phyloP scores from a whole-genome alignment of 2,329 filamentous ascomycete genomes.

The Venturia aucupariae region DNA sequence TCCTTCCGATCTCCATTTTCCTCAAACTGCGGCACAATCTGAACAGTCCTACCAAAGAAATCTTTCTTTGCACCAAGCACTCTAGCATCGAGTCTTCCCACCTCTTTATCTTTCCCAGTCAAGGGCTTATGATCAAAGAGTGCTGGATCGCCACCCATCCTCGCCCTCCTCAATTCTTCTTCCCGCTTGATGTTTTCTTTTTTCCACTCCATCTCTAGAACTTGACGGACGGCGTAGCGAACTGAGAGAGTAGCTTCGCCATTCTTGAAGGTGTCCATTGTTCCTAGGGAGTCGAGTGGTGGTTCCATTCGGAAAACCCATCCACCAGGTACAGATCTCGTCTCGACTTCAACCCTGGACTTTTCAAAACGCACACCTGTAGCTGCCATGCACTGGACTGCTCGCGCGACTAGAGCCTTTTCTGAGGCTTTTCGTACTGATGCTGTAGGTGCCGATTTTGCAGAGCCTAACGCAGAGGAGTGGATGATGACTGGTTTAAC shows the following conservation, averaged over 20 bases:
- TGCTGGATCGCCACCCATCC: conserved; percentile 15
- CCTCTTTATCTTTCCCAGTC: conserved; percentile 12
- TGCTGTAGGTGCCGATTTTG: conserved; percentile 48
- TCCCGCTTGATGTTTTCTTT: conserved; percentile 62
- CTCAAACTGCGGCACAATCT: conserved; percentile 33
- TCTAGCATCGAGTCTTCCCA: conserved; percentile 2
- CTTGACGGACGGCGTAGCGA: conserved; percentile 87
- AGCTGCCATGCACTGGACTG: conserved; percentile 74
- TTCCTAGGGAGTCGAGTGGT: conserved; percentile 67
- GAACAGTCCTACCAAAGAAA: conserved; percentile 73
- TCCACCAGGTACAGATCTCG: conserved; percentile 37
- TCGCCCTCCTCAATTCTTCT: conserved; percentile 17
- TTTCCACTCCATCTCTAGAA: conserved; percentile 81
- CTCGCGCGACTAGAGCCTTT: conserved; percentile 67
- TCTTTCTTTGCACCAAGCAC: conserved; percentile 55
- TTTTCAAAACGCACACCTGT: conserved; percentile 74
- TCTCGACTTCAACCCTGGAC: conserved; percentile 65
- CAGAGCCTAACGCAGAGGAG: conserved; percentile 49
- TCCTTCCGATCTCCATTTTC: conserved; percentile 34
- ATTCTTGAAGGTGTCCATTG: conserved; percentile 55
- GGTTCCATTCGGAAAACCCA: conserved; percentile 96
- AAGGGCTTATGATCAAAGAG: background rate
- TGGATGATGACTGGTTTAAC: conserved; percentile 84
- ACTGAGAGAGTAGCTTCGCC: conserved; percentile 58
- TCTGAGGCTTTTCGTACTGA: conserved; percentile 84